Conservation (phyloP, 2,329 filamentous ascomycete genomes). For the Penicillium nordicum region DNA sequence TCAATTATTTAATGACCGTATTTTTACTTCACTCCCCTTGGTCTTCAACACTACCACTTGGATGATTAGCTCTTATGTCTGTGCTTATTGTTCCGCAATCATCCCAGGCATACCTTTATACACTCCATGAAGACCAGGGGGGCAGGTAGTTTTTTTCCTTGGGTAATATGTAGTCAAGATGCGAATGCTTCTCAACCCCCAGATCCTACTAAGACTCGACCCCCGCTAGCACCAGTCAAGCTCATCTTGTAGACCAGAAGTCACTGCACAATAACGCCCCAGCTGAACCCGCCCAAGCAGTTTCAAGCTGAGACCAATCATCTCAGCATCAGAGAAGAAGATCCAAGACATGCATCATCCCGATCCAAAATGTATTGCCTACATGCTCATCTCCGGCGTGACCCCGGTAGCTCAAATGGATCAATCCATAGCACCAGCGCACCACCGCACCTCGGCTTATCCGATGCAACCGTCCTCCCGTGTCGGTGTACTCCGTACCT, state of each 20-base stretch:
- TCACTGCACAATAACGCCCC: neutral
- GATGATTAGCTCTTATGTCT: neutral
- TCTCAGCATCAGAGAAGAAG: neutral
- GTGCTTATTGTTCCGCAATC: neutral
- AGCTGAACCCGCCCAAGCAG: neutral
- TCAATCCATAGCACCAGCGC: neutral
- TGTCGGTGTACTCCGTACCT: neutral
- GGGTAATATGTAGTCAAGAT: neutral
- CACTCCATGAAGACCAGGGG: neutral
- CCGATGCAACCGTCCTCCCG: neutral
- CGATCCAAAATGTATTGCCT: neutral
- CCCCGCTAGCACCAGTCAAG: neutral
- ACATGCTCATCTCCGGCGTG: neutral
- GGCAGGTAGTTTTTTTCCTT: neutral
- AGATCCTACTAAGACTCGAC: neutral
- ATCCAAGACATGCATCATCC: neutral
- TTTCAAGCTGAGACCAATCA: neutral
- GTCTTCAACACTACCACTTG: neutral
- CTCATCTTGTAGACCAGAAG: neutral
- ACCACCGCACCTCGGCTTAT: neutral
- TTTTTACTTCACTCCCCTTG: conserved; percentile 6
- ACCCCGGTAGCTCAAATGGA: neutral
- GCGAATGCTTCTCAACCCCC: neutral
- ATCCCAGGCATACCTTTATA: neutral
- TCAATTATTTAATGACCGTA: conserved; percentile 29